These are phyloP conservation scores for Tetrahymena borealis DNA, from an alignment of 73 alveolate species.

Conservation along the genomic window DNA sequence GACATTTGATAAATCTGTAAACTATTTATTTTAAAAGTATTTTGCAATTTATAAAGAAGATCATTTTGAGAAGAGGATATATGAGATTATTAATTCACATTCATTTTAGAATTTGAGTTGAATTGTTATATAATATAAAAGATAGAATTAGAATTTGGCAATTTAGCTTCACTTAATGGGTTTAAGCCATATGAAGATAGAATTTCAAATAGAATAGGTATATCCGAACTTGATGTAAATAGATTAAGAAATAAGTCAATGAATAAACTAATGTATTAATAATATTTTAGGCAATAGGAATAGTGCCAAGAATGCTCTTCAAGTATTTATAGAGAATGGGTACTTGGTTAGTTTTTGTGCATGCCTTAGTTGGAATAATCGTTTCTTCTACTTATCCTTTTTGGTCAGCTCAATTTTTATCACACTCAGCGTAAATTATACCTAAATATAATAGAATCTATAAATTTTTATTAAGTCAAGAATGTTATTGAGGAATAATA, in stretches of 20 bases:
- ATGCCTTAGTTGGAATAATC: neutral
- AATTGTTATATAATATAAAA: too few species aligned
- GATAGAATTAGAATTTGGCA: neutral
- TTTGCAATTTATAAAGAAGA: neutral
- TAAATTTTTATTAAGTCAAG: too few species aligned
- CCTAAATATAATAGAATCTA: too few species aligned
- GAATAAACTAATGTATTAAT: neutral
- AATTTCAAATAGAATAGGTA: neutral
- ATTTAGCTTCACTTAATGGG: neutral
- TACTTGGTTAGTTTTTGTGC: neutral
- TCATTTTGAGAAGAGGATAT: too few species aligned
- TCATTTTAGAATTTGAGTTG: too few species aligned
- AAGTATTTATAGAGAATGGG: neutral
- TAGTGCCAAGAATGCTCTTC: neutral
- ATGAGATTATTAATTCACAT: too few species aligned
- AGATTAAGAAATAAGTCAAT: neutral
- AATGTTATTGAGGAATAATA: too few species aligned
- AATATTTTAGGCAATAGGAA: neutral
- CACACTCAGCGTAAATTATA: neutral
- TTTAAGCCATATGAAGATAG: neutral
- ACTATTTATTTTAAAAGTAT: neutral
- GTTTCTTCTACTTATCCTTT: neutral
- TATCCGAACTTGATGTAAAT: neutral
- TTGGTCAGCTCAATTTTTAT: neutral
- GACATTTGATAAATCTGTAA: neutral